Evolutionary conservation across 495 filamentous ascomycete species (phyloP), one percentile per base, ranked within the genome.

Genomic region (Filosporella fistucella): DNA sequence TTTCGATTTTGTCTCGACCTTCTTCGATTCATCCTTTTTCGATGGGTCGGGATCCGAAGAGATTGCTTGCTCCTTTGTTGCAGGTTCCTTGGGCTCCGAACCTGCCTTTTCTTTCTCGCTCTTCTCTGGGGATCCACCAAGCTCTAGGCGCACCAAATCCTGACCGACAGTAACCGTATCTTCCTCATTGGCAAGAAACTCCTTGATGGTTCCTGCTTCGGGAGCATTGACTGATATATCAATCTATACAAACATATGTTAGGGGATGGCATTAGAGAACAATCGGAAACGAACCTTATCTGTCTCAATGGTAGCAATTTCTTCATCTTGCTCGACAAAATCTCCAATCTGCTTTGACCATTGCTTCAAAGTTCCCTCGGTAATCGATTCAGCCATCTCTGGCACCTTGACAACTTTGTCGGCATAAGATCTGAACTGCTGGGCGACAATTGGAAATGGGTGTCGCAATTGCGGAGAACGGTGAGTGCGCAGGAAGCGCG

Each of bases 271-370:
- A 20, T 4, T 46, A 29, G 23, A 16, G 13, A 30, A 14, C 18
- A 29, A 12, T 24, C 14, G 32, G 20, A 41, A 38, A 37, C 66
- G 52, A 74, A 90, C 91, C 86, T 99, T 99, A 76, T 99, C 94
- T n/a, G 93, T 99, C 68, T 99, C 93, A 62, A 99, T 99, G 26
- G 94, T 95, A 23, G 93, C 94, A 62, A 99, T 93, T 65, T 97
- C 94, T 67, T 99, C 94, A 60, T 97, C 94, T 60, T 84, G 83
- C 70, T 93, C 88, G 13, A 99, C 90, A 57, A 78, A 93, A 70
- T 99, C 94, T 46, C 93, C 93, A 63, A 96, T 74, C 70, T 95
- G 81, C 77, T 97, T 97, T 49, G 80, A 85, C 72, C 87, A 99
- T 59, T 95, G 89, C 70, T 95, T 97, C 62, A 99, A 66, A 16